Evolutionary conservation across 495 filamentous ascomycete genomes (phyloP), one percentile per base, ranked within the genome.

Genomic region (Rostrohypoxylon terebratum): DNA sequence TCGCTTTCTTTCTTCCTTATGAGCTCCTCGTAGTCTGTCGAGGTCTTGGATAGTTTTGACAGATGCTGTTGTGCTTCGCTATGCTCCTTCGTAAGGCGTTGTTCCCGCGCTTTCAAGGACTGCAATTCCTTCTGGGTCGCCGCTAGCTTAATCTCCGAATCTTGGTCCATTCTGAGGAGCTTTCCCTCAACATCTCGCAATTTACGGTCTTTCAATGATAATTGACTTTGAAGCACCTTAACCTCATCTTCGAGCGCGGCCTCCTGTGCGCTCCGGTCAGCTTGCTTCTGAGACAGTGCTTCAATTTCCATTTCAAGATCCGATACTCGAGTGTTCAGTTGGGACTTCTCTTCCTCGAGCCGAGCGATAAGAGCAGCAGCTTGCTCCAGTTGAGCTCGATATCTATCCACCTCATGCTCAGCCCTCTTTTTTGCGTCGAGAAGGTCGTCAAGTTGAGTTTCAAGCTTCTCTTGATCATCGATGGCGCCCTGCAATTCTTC

Each of bases 1-100:
- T 99, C 96, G 79, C 95, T 97, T 74, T 99, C 96, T 77, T 98
- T 98, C 57, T 92, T 90, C 21, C 93, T 84, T 16, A 99, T 90
- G 58, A 98, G 87, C 75, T 98, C 96, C 77, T 98, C 96, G 68
- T 97, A 99, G 71, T 91, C 90, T 0, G 94, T 97, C 0, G 96
- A 98, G 0, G 96, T 98, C 23, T 91, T 88, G 2, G 96, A 95
- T 9, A 99, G 85, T 72, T 97, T 92, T 0, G 91, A 86, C 42
- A 99, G 87, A 71, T 98, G 94, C 67, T 94, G 89, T 13, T 95
- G 88, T 31, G 97, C 87, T n/a, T 91, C 88, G 13, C 89, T 88
- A 73, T 98, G 96, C 70, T 98, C 95, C 6, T 88, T 90, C 3
- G 89, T 71, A 4, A 97, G 86, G 28, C 96, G 92, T 42, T 89